Base-by-base conservation (phyloP, 1,284 basidiomycete species). In the Lignosus rhinocerotis region DNA sequence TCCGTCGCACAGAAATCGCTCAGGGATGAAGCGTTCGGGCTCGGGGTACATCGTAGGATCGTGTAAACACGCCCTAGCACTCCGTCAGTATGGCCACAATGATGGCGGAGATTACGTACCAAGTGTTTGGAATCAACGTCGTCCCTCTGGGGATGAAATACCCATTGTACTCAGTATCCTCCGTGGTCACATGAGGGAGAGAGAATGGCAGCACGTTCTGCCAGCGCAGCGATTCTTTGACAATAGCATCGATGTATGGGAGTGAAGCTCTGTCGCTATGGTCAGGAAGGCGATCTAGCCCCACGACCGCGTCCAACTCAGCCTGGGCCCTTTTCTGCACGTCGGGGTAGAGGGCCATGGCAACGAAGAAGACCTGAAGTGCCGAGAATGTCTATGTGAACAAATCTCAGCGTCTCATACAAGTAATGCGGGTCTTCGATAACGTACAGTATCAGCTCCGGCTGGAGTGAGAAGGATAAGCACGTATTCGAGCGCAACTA, bases 301-400 rank as follows among this genome's bases (percentile, higher is more conserved):
- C 70, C 12, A 74, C 64, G 2, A 73, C 60, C 11, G 51, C 19
- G 52, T 75, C 69, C 5, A 75, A 63, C 58, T 76, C 72, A 0
- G 57, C 59, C 47, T 75, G 74, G 12, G 69, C 66, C 33, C 65
- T 64, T n/a, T 46, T 36, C 32, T 70, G 67, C 4, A 68, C 62
- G 1, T 65, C 61, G 0, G 73, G 73, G 44, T 60, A 32, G 16
- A 62, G 32, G n/a, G 59, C 41, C 46, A 65, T 54, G 19, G 62
- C 60, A 11, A 69, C 59, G 44, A 67, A 59, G 57, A 69, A 68
- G 0, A 63, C 58, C 12, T 44, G 46, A 1, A 58, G 33, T 6
- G 46, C 32, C 19, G 41, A 57, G 19, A 41, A 73, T 58, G 72
- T 72, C 55, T 74, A 17, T 39, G n/a, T 39, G 36, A 39, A 14